These are phyloP conservation scores for Actinomortierella wolfii DNA, from an alignment of 371 early-diverging fungal genomes.

Conservation along the genomic window DNA sequence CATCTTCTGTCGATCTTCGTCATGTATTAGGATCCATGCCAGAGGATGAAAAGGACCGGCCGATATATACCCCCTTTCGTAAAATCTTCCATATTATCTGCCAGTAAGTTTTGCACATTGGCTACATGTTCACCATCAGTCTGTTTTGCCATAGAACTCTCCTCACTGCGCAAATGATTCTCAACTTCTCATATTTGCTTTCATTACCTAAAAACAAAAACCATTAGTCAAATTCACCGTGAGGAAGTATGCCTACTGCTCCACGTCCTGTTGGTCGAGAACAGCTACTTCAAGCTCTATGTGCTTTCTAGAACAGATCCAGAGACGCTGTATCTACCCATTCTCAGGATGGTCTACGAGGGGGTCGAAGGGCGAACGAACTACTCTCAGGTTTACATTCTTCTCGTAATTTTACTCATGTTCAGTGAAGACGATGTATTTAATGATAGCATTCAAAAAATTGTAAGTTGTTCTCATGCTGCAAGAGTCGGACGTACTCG, in stretches of 20 bases:
- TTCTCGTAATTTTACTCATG: conserved; percentile 65
- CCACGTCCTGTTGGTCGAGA: conserved; percentile 71
- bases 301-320: conserved; percentile 79
- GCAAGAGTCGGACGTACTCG: background rate
- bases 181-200: background rate
- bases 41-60: conserved; percentile 48
- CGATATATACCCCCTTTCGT: conserved; percentile 61
- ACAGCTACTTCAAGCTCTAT: conserved; percentile 71
- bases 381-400: conserved; percentile 71
- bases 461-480: conserved; percentile 53
- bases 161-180: background rate
- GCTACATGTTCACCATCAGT: no score
- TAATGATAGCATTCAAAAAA: conserved; percentile 74
- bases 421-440: conserved; percentile 77
- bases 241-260: conserved; percentile 73
- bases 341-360: conserved; percentile 71
- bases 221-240: conserved; percentile 55
- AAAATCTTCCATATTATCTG: conserved; percentile 65
- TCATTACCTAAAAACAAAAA: background rate
- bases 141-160: no score
- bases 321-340: conserved; percentile 72
- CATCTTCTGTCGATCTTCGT: no score
- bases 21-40: conserved; percentile 30
- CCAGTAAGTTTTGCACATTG: conserved; percentile 47
- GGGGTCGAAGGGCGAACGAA: conserved; percentile 63